Base-by-base conservation (phyloP, 106 monocot genomes). In the Triglochin maritima region DNA sequence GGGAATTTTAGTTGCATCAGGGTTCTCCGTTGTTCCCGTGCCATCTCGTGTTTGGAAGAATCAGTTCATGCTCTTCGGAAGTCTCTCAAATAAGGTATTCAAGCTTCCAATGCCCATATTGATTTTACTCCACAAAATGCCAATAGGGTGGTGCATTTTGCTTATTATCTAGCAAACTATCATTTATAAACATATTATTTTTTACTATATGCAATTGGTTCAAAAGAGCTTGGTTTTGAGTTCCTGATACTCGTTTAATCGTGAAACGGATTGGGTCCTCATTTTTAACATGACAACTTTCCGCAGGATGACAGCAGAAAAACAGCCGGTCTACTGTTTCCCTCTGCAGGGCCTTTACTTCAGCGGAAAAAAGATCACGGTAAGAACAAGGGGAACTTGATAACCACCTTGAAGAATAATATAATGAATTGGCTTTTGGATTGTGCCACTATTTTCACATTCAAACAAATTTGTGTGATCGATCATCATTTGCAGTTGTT, bases 311-410 rank as follows among this genome's bases (percentile, higher is more conserved):
- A 88, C 64, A 92, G 91, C 84, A 88, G 96, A 67, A 70, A 80
- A 76, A 63, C 74, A 53, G 96, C 96, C 50, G 84, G 79, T 3
- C 50, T 72, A 41, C 60, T 98, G 68, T 98, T 98, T 71, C 96
- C 96, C 41, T 79, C 77, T 13, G 65, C 88, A 74, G 80, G 78
- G 62, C 78, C 82, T 77, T 71, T 47, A 17, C 62, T 98, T 49
- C 86, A 84, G 70, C 74, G 91, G 70, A 98, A 98, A 74, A 98
- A 98, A 70, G 91, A 98, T 83, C 91, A 98, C 58, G 96, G 96
- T 88, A 83, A 29, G 75, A 47, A 48, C 6, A 60, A 6, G 10
- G 7, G 11, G 5, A 14, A 13, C 12, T 29, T 29, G 1, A 29
- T 29, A 29, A 29, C 29, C 29, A 29, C 29, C 29, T 29, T 29